Base-by-base conservation (phyloP, 768 basidiomycete species). In the Trametes gibbosa region DNA sequence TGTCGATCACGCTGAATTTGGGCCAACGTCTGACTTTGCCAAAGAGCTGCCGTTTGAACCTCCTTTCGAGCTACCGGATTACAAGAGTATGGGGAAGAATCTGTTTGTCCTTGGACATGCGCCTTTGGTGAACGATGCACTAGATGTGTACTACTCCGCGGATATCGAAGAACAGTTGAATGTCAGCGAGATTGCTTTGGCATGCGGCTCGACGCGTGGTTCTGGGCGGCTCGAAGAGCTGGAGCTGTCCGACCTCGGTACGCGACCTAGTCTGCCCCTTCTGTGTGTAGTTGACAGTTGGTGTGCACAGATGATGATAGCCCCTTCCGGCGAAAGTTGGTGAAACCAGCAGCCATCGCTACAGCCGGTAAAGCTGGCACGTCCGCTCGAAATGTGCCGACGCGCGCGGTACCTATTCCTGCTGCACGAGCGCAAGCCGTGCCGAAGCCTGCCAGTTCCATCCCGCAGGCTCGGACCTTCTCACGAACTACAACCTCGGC, bases 21-120 rank as follows among this genome's bases (percentile, higher is more conserved):
- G 14, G 8, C 21, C 16, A 21, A 16, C 4, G n/a, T 23, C 42
- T 48, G 12, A 40, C 23, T 3, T 27, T n/a, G 8, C 12, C 13
- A 12, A 46, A 82, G 81, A 77, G 19, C 60, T 63, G 40, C 72
- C 75, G 6, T 83, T 76, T 55, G 77, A 77, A 55, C 78, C 78
- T 14, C 72, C 72, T 5, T 81, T 82, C 55, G 80, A 80, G 50
- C 69, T 81, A 65, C 81, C 82, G 14, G 72, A 83, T 53, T 83
- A 80, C 61, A 76, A 68, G 63, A 68, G 73, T 25, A 64, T 79
- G 19, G 81, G 81, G 0, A 65, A 65, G 27, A 68, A 61, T 4
- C 41, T 82, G 1, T 72, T 77, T 49, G 62, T 69, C 9, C 64
- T 76, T 24, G 75, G 73, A 50, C 76, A 74, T 29, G 73, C 73